A percentile compares a stretch with the other conserved stretches of the same genome.
Evolutionary conservation across 371 early-diverging fungal genomes (phyloP).

Genomic region (Mucor indicus): DNA sequence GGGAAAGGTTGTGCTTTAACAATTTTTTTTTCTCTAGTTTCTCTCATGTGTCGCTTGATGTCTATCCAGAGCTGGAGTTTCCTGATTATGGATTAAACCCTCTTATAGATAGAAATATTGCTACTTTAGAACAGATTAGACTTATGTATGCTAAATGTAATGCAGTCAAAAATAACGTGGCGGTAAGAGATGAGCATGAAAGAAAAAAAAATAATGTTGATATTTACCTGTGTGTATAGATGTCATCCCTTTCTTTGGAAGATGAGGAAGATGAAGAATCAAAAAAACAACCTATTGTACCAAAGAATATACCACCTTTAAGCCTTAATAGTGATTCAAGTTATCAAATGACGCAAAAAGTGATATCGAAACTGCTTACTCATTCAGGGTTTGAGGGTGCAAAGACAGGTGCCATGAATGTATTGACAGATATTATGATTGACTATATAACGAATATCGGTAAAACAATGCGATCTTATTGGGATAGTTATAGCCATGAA

Average conservation of each 20-base stretch:
- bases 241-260: neutral
- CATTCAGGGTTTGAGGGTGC: slow-evolving; percentile 91
- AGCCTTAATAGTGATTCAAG: slow-evolving; percentile 59
- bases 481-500: slow-evolving; percentile 67
- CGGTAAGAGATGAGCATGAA: slow-evolving; percentile 6
- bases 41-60: slow-evolving; percentile 47
- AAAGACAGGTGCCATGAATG: slow-evolving; percentile 60
- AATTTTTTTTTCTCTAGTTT: slow-evolving; percentile 7
- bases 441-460: slow-evolving; percentile 84
- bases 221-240: neutral
- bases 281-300: neutral
- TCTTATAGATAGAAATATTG: slow-evolving; percentile 62
- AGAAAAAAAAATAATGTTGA: neutral
- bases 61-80: slow-evolving; percentile 60
- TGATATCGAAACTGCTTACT: slow-evolving; percentile 64
- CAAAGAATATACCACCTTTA: slow-evolving; percentile 46
- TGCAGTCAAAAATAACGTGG: slow-evolving; percentile 61
- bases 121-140: slow-evolving; percentile 64
- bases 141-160: slow-evolving; percentile 73
- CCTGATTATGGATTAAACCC: slow-evolving; percentile 58
- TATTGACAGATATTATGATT: slow-evolving; percentile 74
- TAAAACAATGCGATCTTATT: slow-evolving; percentile 74
- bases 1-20: too few species aligned
- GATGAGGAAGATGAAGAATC: neutral
- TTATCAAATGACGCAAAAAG: slow-evolving; percentile 59